A percentile compares a stretch with the other conserved stretches of the same genome.
Evolutionary conservation across 768 basidiomycete genomes (phyloP).

Genomic region (Lentinula lateritia): DNA sequence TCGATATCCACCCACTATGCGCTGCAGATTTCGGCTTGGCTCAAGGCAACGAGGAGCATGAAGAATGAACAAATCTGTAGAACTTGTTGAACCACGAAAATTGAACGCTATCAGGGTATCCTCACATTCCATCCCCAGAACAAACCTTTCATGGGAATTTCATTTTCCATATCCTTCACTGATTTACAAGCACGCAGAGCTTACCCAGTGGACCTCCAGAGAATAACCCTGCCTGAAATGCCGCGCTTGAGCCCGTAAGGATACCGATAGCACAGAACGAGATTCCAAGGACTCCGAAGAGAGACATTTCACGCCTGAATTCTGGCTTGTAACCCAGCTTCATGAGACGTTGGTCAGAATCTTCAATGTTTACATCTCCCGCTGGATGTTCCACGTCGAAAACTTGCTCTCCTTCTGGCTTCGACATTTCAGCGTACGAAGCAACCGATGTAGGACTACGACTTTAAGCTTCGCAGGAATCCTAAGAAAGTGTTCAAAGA

Average conservation of each 20-base stretch:
- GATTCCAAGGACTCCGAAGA: constrained; percentile 54
- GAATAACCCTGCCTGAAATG: constrained; percentile 54
- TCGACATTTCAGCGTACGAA: background rate
- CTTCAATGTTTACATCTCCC: background rate
- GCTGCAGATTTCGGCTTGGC: constrained; percentile 54
- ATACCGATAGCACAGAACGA: constrained; percentile 59
- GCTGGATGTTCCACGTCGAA: background rate
- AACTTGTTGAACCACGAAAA: background rate
- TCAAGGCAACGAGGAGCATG: constrained; percentile 52
- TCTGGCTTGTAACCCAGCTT: constrained; percentile 52
- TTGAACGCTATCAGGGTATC: background rate
- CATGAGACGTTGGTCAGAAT: constrained; percentile 36
- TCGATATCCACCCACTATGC: constrained; percentile 37
- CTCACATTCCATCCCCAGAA: constrained; percentile 63
- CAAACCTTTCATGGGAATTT: constrained; percentile 19
- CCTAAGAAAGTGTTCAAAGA: background rate
- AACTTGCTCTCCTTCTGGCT: background rate
- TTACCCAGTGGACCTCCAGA: constrained; percentile 50
- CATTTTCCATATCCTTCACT: background rate
- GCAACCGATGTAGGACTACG: too few relatives aligned
- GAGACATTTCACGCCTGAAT: constrained; percentile 54
- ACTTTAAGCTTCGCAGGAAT: too few relatives aligned
- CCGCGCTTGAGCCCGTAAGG: constrained; percentile 55
- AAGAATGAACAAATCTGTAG: constrained; percentile 48
- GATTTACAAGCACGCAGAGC: background rate